Evolutionary conservation across 179 eudicot species (phyloP), one percentile per base, ranked within the genome.

Genomic region (Spergularia azorica): DNA sequence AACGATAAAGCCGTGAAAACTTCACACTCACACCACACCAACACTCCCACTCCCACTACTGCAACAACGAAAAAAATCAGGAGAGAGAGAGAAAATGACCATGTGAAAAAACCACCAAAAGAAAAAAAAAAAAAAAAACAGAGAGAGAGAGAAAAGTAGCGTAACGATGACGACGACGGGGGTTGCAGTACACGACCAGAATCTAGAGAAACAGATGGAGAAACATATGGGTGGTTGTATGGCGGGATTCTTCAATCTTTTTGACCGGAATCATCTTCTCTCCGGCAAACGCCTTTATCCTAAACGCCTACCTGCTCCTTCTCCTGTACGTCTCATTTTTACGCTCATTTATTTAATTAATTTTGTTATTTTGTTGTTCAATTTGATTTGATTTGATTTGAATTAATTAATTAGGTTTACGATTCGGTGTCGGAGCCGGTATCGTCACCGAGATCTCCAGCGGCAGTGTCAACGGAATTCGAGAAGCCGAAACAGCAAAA

Each of bases 181-280:
- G 15, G 63, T 80, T 38, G 68, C 83, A 4, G 60, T 67, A 15
- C 87, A 86, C 36, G 94, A 92, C 59, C 91, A 86, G 69, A 85
- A 89, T 69, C 62, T 87, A 55, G 91, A 88, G 86, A 90, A 88
- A 79, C 92, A 93, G 51, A 89, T 90, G 11, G 89, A 83, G 85
- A 93, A 88, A 73, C 96, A 91, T 76, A 93, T 91, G 91, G 96
- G 87, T 11, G 87, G 98, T 15, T 95, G 98, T 84, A 92, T 92
- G 92, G 78, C 94, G 16, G 97, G 97, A 5, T 92, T 91, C 72
- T 90, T 96, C 78, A 95, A 94, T 62, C 83, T 95, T 76, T 95
- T 93, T 65, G 97, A 93, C 70, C 97, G 92, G 16, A 80, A 83
- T 73, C 98, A 90, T 66, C 72, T 93, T 60, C 75, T 90, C 9